phyloP scores from a whole-genome alignment of 306 rosid genomes.

The Chamaecrista fasciculata region DNA sequence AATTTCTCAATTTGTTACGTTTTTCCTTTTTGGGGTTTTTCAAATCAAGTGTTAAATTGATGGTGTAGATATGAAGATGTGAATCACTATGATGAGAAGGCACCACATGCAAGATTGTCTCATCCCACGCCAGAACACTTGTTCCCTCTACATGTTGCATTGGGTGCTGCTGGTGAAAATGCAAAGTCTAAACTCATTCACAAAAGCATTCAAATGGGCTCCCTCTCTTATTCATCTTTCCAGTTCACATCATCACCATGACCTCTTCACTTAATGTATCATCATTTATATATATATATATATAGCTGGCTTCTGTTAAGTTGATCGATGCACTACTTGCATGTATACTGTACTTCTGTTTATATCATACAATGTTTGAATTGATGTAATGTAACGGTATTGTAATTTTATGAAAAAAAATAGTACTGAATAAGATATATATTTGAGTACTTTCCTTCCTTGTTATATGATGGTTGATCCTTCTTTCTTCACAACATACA shows the following conservation, averaged over 20 bases:
- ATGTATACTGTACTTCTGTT: constrained; percentile 16
- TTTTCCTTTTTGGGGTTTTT: too few relatives aligned
- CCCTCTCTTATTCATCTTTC: constrained; percentile 78
- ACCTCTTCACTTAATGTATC: constrained; percentile 6
- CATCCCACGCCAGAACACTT: constrained; percentile 83
- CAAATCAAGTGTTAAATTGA: background rate
- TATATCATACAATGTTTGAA: background rate
- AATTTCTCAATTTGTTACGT: background rate
- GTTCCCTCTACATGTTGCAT: constrained; percentile 75
- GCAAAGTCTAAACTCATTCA: constrained; percentile 65
- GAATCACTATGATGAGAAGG: constrained; percentile 58
- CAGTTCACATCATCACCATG: constrained; percentile 53
- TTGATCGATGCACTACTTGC: constrained; percentile 14
- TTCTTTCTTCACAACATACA: background rate
- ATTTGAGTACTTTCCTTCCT: background rate
- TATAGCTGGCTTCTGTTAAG: background rate
- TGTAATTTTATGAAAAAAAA: too few relatives aligned
- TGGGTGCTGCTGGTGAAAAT: constrained; percentile 72
- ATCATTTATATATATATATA: too few relatives aligned
- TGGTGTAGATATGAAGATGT: constrained; percentile 69
- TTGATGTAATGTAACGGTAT: background rate
- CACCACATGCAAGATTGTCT: constrained; percentile 71
- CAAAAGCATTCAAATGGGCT: constrained; percentile 51
- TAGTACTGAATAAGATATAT: constrained; percentile 3
- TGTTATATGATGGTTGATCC: constrained; percentile 1